Conservation (phyloP, 2,329 filamentous ascomycete species). For the Clonostachys rosea region DNA sequence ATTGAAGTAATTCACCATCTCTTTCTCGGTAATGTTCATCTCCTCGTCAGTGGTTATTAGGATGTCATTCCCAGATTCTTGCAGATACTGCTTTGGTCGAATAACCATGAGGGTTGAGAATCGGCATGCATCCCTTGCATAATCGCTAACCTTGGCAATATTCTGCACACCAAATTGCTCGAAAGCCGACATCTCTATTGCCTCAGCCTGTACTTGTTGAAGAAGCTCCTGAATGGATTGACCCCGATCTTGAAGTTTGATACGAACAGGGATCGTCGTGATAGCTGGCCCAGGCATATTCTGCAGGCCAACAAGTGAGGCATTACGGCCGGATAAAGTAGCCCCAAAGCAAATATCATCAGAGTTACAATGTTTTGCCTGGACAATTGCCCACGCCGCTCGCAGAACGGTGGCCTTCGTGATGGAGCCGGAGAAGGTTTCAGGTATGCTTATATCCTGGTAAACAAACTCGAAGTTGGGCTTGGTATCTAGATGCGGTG, state of each 20-base stretch:
- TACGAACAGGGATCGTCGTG: constrained; percentile 7
- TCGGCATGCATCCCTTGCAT: constrained; percentile 8
- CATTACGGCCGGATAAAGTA: constrained; percentile 5
- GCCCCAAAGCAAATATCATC: constrained; percentile 16
- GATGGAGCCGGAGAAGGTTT: constrained; percentile 1
- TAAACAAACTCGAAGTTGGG: not conserved
- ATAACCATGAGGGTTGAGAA: constrained; percentile 10
- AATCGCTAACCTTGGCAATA: constrained; percentile 8
- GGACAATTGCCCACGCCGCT: constrained; percentile 1
- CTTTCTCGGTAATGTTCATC: constrained; percentile 13
- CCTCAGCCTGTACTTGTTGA: constrained; percentile 5
- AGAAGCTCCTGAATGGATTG: constrained; percentile 5
- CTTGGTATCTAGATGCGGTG: not conserved
- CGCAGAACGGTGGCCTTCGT: constrained; percentile 10
- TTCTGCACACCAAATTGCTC: constrained; percentile 15
- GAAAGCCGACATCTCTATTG: constrained; percentile 9
- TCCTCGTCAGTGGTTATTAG: not conserved
- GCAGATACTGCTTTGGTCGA: constrained; percentile 1
- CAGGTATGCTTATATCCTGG: not conserved
- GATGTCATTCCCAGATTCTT: too few species aligned
- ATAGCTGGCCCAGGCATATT: constrained; percentile 9
- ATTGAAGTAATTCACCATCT: constrained; percentile 12
- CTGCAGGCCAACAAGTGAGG: constrained; percentile 8
- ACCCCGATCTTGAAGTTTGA: constrained; percentile 1
- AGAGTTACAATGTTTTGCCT: constrained; percentile 21